Base-by-base conservation (phyloP, 73 alveolate species). In the Symbiodinium natans region DNA sequence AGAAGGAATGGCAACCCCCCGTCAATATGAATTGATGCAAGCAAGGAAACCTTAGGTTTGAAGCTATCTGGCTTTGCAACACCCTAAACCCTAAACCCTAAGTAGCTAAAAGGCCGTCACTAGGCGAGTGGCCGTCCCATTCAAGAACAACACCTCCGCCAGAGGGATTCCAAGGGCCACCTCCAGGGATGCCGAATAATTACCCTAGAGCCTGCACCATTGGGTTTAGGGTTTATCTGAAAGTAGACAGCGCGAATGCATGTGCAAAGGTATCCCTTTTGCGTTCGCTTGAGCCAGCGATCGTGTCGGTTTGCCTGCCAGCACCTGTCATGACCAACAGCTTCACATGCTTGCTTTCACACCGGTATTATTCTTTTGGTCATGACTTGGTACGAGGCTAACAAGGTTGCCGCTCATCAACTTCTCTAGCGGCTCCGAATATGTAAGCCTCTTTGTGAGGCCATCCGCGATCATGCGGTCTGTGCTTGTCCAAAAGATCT, bases 401-500 rank as follows among this genome's bases (percentile, higher is more conserved):
- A 84, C 31, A 2, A 27, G 3, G 25, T 2, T 0, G 1, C 93
- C 93, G 0, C 5, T 1, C 93, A 86, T 86, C 29, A 86, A 29
- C 0, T 34, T 9, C 27, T 31, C 56, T 0, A 86, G 25, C 10
- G 48, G 54, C 2, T 36, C 56, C 6, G 15, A 83, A 4, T 15
- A 19, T 34, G 39, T 27, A 27, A 63, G 31, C 29, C 56, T 39
- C 41, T 86, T 86, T 10, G 93, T 86, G 1, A 86, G 31, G 29
- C 46, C 23, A 10, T 86, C 93, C 8, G 93, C 93, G 6, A 38
- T 25, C 93, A 86, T 86, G 10, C 48, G 34, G 74, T 86, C 54
- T 0, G 93, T 86, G 39, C 40, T 48, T 7, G 93, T 52, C 83
- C 93, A 86, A 4, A 48, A 19, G 10, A 86, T 2, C 15, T 29